Percentiles rank a stretch among this genome's conserved stretches.
Evolutionary conservation across 1,284 basidiomycete species (phyloP).

Genomic region (Cutaneotrichosporon spelunceum): DNA sequence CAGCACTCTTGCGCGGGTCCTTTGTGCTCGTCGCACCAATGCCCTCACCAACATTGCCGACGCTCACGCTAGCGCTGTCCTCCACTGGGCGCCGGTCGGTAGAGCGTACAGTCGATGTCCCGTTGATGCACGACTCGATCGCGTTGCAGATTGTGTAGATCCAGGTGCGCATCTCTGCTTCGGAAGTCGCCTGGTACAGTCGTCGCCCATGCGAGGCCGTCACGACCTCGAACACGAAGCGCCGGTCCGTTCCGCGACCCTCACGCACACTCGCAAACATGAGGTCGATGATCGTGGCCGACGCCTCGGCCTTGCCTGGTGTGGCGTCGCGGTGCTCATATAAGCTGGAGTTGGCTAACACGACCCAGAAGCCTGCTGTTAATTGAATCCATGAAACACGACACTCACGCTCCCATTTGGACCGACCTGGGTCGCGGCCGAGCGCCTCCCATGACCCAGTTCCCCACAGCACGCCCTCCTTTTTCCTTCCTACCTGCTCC

Average conservation of each 20-base stretch:
- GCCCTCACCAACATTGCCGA: neutral
- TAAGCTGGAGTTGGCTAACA: slow-evolving; percentile 48
- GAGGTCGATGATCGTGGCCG: slow-evolving; percentile 49
- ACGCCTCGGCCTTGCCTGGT: slow-evolving; percentile 33
- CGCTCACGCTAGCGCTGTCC: neutral
- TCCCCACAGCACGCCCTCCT: slow-evolving; percentile 51
- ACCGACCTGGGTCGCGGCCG: slow-evolving; percentile 34
- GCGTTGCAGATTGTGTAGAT: slow-evolving; percentile 55
- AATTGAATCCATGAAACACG: neutral
- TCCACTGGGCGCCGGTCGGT: slow-evolving; percentile 31
- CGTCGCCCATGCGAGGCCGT: slow-evolving; percentile 53
- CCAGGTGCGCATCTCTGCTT: slow-evolving; percentile 55
- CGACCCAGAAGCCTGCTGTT: slow-evolving; percentile 47
- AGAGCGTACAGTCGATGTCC: slow-evolving; percentile 52
- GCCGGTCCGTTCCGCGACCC: slow-evolving; percentile 49
- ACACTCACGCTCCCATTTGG: slow-evolving; percentile 50
- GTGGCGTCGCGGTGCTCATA: slow-evolving; percentile 51
- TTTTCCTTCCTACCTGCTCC: slow-evolving; percentile 47
- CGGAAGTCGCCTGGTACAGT: slow-evolving; percentile 55
- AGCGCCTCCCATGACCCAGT: slow-evolving; percentile 49
- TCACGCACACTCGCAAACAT: slow-evolving; percentile 51
- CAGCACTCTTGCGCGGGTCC: slow-evolving; percentile 1
- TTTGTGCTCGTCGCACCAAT: slow-evolving; percentile 5
- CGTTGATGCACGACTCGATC: slow-evolving; percentile 57
- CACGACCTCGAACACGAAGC: slow-evolving; percentile 56